Percentiles rank a stretch among this genome's conserved stretches.
Conservation (phyloP, 345 rosid genomes). For the Corymbia maculata region DNA sequence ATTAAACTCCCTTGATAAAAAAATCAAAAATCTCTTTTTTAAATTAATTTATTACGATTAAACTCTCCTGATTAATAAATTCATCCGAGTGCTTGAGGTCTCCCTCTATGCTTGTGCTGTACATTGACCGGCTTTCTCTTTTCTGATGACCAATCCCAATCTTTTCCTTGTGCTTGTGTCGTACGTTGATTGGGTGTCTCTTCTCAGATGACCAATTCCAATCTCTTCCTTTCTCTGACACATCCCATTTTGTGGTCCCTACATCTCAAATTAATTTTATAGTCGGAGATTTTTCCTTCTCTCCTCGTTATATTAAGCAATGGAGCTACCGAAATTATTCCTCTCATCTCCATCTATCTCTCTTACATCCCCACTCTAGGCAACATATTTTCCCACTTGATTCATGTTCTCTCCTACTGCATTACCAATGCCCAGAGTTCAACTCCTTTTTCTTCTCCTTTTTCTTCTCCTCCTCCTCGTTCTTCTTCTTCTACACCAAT, state of each 20-base stretch:
- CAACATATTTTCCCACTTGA: neutral
- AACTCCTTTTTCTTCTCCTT: neutral
- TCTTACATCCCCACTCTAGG: neutral
- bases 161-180: neutral
- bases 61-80: neutral
- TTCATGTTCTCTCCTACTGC: neutral
- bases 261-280: neutral
- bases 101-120: neutral
- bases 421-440: neutral
- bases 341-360: neutral
- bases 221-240: neutral
- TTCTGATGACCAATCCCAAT: neutral
- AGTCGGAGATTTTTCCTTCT: neutral
- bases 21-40: too few relatives aligned
- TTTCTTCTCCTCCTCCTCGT: neutral
- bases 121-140: neutral
- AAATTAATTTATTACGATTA: too few relatives aligned
- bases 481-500: neutral
- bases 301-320: neutral
- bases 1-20: too few relatives aligned
- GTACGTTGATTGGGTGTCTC: neutral
- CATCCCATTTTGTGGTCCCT: neutral
- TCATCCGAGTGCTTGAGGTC: fast-evolving
- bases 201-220: neutral
- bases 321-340: neutral